Percentiles rank a stretch among this genome's conserved stretches.
These are phyloP conservation scores for Lachancea meyersii DNA, from an alignment of 805 yeast genomes.

Conservation along the genomic window DNA sequence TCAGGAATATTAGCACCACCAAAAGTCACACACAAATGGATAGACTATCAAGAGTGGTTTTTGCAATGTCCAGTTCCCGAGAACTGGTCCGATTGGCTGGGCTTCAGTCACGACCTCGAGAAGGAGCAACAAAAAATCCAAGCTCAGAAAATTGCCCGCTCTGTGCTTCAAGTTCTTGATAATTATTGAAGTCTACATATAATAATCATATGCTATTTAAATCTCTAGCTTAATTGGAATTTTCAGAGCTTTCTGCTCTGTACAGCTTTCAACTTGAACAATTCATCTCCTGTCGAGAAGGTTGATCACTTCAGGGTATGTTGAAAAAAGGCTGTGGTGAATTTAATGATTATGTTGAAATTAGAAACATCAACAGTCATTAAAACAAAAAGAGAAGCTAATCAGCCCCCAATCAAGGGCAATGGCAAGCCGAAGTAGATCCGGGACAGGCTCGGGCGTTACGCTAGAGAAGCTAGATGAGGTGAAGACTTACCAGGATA, in stretches of 20 bases:
- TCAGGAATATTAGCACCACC: slow-evolving; percentile 14
- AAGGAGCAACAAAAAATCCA: slow-evolving; percentile 2
- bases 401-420: neutral
- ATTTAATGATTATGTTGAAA: no score
- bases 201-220: no score
- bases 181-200: neutral
- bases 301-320: no score
- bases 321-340: no score
- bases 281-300: no score
- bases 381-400: neutral
- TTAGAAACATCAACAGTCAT: neutral
- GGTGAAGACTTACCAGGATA: slow-evolving; percentile 18
- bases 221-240: no score
- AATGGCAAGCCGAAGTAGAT: slow-evolving; percentile 3
- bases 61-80: slow-evolving; percentile 3
- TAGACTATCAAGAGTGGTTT: slow-evolving; percentile 2
- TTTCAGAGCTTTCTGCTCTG: no score
- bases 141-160: slow-evolving; percentile 1
- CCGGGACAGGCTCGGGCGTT: neutral
- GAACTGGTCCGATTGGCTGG: slow-evolving; percentile 4
- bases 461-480: slow-evolving; percentile 5
- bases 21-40: neutral
- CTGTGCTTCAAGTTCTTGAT: neutral
- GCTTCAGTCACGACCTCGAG: slow-evolving; percentile 2
- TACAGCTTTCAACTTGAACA: no score